Percentiles rank a stretch among this genome's conserved stretches.
Evolutionary conservation across 805 yeast genomes (phyloP).

Genomic region (Groenewaldozyma salmanticensis): DNA sequence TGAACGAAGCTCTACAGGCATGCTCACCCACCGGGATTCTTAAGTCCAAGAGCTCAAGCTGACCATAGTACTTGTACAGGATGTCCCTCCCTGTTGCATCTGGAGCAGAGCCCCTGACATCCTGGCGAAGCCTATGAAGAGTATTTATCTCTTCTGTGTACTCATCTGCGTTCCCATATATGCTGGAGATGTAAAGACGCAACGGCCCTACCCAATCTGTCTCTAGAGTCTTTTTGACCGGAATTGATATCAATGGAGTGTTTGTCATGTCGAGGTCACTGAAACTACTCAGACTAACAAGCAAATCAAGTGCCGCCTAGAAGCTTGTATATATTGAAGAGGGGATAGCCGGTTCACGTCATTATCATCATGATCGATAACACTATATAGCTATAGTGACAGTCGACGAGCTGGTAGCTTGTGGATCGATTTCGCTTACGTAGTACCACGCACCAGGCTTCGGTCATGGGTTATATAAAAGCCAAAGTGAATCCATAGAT

Average conservation of each 20-base stretch:
- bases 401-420: no score
- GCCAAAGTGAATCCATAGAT: no score
- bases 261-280: no score
- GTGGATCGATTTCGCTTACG: no score
- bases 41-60: constrained; percentile 67
- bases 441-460: no score
- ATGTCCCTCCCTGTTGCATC: constrained; percentile 42
- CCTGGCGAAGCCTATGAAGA: constrained; percentile 52
- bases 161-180: constrained; percentile 55
- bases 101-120: constrained; percentile 39
- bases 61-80: constrained; percentile 65
- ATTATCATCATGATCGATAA: no score
- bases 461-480: no score
- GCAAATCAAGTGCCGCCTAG: no score
- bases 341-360: no score
- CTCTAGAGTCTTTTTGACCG: constrained; percentile 39
- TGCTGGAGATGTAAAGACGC: constrained; percentile 42
- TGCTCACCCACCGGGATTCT: constrained; percentile 58
- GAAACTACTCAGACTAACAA: no score
- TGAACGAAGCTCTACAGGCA: constrained; percentile 51
- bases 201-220: constrained; percentile 61
- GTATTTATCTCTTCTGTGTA: constrained; percentile 45
- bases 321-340: no score
- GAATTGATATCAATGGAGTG: constrained; percentile 25
- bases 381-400: no score